These are phyloP conservation scores for Colletotrichum cereale DNA, from an alignment of 2,329 filamentous ascomycete species.

Conservation along the genomic window DNA sequence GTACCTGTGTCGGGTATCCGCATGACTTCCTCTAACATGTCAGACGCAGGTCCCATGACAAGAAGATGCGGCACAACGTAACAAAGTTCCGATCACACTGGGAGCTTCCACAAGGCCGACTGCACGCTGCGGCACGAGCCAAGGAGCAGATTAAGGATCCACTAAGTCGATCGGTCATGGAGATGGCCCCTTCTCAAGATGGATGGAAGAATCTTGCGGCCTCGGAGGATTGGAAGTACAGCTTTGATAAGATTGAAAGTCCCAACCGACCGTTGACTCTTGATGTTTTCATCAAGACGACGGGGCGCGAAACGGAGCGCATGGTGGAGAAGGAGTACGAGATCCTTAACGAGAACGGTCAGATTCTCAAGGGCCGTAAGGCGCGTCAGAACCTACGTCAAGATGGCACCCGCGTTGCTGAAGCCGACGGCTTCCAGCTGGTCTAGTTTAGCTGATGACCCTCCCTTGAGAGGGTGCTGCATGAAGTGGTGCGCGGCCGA, in stretches of 20 bases:
- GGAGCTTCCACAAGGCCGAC: constrained; percentile 46
- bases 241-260: constrained; percentile 56
- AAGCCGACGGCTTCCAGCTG: constrained; percentile 59
- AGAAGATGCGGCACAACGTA: constrained; percentile 50
- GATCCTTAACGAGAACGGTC: constrained; percentile 59
- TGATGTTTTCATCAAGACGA: constrained; percentile 53
- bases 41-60: constrained; percentile 34
- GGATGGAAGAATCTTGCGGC: constrained; percentile 22
- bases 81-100: constrained; percentile 50
- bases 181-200: constrained; percentile 45
- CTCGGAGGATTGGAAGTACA: constrained; percentile 57
- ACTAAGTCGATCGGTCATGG: constrained; percentile 51
- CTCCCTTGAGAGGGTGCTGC: neutral
- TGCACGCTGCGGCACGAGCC: constrained; percentile 51
- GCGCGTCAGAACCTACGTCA: constrained; percentile 56
- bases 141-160: constrained; percentile 53
- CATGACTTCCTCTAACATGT: neutral
- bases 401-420: constrained; percentile 44
- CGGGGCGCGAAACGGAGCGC: constrained; percentile 56
- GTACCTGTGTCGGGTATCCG: neutral
- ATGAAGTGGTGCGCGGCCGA: neutral
- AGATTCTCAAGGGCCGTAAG: constrained; percentile 58
- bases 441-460: constrained; percentile 44
- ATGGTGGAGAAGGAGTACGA: constrained; percentile 63
- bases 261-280: constrained; percentile 56